Percentiles rank a stretch among this genome's conserved stretches.
Evolutionary conservation across 805 yeast species (phyloP).

Genomic region (Dipodascus geniculatus): DNA sequence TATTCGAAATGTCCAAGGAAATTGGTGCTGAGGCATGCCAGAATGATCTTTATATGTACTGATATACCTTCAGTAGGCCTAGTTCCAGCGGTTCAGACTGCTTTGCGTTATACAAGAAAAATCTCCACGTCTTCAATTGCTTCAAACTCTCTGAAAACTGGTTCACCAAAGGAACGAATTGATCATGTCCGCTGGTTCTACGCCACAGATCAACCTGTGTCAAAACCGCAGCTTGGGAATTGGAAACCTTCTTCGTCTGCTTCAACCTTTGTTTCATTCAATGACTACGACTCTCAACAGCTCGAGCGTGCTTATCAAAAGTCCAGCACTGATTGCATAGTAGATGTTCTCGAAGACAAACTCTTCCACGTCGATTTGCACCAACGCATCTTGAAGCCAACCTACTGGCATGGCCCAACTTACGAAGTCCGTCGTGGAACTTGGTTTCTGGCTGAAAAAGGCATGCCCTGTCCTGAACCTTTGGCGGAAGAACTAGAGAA

Average conservation of each 20-base stretch:
- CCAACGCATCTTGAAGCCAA: constrained; percentile 45
- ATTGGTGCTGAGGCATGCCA: no score
- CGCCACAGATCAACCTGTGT: constrained; percentile 62
- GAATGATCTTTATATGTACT: no score
- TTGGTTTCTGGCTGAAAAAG: constrained; percentile 54
- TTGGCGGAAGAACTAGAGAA: constrained; percentile 49
- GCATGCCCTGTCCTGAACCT: constrained; percentile 38
- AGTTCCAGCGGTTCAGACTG: no score
- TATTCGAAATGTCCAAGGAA: no score
- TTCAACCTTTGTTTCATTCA: constrained; percentile 54
- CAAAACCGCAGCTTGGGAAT: neutral
- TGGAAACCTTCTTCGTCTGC: constrained; percentile 27
- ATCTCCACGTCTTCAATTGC: no score
- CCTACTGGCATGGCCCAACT: constrained; percentile 81
- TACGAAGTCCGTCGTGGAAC: constrained; percentile 75
- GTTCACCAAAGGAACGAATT: no score
- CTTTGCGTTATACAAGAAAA: no score
- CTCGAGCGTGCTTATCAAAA: constrained; percentile 42
- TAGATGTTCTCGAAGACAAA: constrained; percentile 71
- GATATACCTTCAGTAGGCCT: no score
- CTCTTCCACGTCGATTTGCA: constrained; percentile 60
- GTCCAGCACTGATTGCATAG: constrained; percentile 14
- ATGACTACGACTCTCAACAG: constrained; percentile 45
- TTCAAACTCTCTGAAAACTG: no score
- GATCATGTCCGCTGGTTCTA: constrained; percentile 49